These are phyloP conservation scores for Barnettozyma hawaiiensis DNA, from an alignment of 1,139 yeast species.

Conservation along the genomic window DNA sequence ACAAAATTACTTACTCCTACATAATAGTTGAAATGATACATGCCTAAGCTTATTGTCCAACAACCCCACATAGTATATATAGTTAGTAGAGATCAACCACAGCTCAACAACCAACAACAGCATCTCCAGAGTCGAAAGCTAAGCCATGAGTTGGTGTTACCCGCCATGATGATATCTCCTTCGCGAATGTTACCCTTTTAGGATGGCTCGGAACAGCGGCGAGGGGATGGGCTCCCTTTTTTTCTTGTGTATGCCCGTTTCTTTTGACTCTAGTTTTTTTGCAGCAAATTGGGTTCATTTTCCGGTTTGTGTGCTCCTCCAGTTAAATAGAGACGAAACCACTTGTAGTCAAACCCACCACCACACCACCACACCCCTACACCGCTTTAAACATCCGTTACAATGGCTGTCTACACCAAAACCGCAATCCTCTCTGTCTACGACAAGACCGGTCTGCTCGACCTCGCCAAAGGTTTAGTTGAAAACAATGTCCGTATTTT, in stretches of 20 bases:
- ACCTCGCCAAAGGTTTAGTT: constrained; percentile 89
- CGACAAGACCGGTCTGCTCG: constrained; percentile 94
- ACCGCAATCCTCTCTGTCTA: constrained; percentile 96
- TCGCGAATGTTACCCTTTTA: no score
- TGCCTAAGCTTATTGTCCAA: constrained; percentile 3
- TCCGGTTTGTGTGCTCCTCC: no score
- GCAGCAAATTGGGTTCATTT: constrained; percentile 11
- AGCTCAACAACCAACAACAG: no score
- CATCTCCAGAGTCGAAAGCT: no score
- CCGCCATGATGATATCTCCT: no score
- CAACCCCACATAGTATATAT: neutral
- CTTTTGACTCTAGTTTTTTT: constrained; percentile 14
- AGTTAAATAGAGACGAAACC: no score
- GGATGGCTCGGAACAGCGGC: neutral
- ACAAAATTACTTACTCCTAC: constrained; percentile 4
- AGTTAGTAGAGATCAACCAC: no score
- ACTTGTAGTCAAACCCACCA: no score
- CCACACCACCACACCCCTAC: no score
- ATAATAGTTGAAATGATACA: constrained; percentile 2
- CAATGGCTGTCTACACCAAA: constrained; percentile 42
- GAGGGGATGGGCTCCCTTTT: no score
- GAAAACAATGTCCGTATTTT: constrained; percentile 84
- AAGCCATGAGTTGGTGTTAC: no score
- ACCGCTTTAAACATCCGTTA: neutral
- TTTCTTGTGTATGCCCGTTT: no score